phyloP scores from a whole-genome alignment of 768 basidiomycete genomes.

The Mycena epipterygia region DNA sequence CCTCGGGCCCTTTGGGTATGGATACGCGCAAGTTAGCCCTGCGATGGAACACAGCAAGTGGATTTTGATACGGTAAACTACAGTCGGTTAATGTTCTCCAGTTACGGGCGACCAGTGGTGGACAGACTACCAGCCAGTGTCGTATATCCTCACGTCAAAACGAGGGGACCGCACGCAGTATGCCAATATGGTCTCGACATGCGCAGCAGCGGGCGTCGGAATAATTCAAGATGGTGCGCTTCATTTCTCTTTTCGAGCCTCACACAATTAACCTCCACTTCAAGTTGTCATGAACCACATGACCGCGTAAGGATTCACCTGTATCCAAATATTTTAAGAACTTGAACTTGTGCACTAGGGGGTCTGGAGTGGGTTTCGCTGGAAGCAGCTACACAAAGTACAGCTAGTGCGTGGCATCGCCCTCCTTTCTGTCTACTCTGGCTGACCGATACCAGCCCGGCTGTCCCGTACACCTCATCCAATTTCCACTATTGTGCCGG shows the following conservation, averaged over 20 bases:
- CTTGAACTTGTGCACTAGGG: constrained; percentile 12
- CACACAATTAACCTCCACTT: constrained; percentile 15
- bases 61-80: neutral
- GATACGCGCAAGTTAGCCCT: constrained; percentile 49
- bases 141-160: constrained; percentile 59
- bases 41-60: constrained; percentile 29
- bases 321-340: constrained; percentile 5
- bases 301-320: constrained; percentile 13
- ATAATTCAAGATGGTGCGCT: constrained; percentile 47
- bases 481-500: constrained; percentile 30
- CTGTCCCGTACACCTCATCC: constrained; percentile 24
- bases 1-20: constrained; percentile 59
- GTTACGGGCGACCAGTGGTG: constrained; percentile 56
- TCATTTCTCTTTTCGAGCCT: constrained; percentile 4
- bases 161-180: constrained; percentile 55
- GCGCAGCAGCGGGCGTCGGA: constrained; percentile 48
- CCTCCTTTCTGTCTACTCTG: constrained; percentile 7
- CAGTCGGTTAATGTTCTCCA: constrained; percentile 8
- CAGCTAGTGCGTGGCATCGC: constrained; percentile 22
- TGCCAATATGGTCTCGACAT: constrained; percentile 50
- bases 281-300: constrained; percentile 32
- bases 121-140: constrained; percentile 66
- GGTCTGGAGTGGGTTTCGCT: constrained; percentile 26
- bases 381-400: constrained; percentile 30
- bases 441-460: constrained; percentile 14